Base-by-base conservation (phyloP, 495 filamentous ascomycete genomes). In the Penicillium simplicissimum region DNA sequence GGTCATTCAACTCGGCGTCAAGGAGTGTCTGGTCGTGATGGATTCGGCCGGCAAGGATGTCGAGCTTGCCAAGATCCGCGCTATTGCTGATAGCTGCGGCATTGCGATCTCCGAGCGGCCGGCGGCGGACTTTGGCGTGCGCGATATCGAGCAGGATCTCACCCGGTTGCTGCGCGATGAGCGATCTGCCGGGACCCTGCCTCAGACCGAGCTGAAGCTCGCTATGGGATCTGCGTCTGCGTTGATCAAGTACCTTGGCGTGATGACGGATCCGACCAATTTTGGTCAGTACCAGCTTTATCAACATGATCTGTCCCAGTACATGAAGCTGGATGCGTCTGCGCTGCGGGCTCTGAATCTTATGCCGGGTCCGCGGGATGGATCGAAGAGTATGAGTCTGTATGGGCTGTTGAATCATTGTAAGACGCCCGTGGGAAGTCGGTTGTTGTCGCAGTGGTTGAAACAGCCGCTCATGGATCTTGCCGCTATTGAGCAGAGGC, bases 321-420 rank as follows among this genome's bases (percentile, higher is more conserved):
- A 91, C 68, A 99, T 99, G 95, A 98, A 97, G 76, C 86, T 99
- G 13, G 95, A 99, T 79, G 90, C 96, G 13, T 92, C 95, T 6
- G 95, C 95, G 2, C 79, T 99, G 15, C 91, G 94, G 60, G 95
- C 95, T 13, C 82, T 99, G 48, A 99, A 98, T 67, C 82, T 99
- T 19, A 97, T 99, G 92, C 95, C 95, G 23, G 94, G 96, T 17
- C 91, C 90, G 9, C 86, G 92, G 67, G 96, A 98, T 67, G 96
- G 95, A 17, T 84, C 92, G 21, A 97, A 97, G 80, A 96, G 84
- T n/a, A 99, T 98, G 96, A 97, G 91, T 68, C 67, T 99, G 60
- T 98, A 90, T 66, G 95, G 95, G 2, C 73, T 99, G 36, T 80
- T 99, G 54, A 98, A 99, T 69, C 96, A 98, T 69, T 99, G 95